Percentiles rank a stretch among this genome's conserved stretches.
Conservation (phyloP, 73 alveolate species). For the Uronychia binucleata region DNA sequence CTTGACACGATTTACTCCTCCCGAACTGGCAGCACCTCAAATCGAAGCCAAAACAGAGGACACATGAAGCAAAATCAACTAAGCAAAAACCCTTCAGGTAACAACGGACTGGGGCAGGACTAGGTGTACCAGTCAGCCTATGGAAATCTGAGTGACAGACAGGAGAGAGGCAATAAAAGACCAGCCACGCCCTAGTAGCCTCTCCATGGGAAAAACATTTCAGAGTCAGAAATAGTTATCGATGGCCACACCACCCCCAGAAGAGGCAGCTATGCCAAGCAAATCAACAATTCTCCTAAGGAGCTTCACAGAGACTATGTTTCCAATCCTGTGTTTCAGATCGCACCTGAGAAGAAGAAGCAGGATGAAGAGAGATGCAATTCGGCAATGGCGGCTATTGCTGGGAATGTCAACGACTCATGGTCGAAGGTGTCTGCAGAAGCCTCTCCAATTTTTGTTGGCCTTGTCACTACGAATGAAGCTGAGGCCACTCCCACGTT, state of each 20-base stretch:
- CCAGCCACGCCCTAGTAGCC: too few species aligned
- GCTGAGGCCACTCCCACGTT: not conserved
- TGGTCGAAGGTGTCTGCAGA: not conserved
- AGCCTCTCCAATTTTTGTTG: not conserved
- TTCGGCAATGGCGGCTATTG: not conserved
- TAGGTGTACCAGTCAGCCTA: not conserved
- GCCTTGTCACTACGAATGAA: not conserved
- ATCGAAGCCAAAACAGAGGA: not conserved
- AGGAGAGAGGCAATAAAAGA: not conserved
- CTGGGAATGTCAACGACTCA: not conserved
- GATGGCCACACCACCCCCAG: not conserved
- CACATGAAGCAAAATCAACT: too few species aligned
- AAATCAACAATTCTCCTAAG: not conserved
- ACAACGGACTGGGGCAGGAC: not conserved
- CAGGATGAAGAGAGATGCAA: not conserved
- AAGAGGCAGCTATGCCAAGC: not conserved
- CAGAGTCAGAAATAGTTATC: not conserved
- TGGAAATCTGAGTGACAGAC: not conserved
- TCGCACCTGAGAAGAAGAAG: not conserved
- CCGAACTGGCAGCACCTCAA: not conserved
- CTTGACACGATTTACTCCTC: not conserved
- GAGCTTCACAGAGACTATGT: not conserved
- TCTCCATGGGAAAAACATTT: not conserved
- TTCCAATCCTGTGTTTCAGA: not conserved
- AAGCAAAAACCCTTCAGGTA: not conserved